These are phyloP conservation scores for Aspergillus nomiae DNA, from an alignment of 2,329 filamentous ascomycete species.

Conservation along the genomic window DNA sequence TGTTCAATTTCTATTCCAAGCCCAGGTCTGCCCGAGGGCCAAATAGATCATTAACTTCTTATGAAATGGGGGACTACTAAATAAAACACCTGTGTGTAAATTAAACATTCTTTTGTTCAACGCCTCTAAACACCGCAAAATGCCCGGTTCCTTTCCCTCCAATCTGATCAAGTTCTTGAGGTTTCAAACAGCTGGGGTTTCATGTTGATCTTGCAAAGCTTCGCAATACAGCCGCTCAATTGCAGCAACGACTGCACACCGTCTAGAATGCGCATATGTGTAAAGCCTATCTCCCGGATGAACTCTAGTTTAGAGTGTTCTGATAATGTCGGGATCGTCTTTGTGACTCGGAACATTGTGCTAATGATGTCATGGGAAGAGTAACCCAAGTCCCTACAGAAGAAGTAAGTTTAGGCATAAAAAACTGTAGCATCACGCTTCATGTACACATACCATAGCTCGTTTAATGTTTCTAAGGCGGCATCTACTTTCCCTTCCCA, in stretches of 20 bases:
- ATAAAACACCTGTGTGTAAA: neutral
- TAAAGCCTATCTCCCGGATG: conserved; percentile 97
- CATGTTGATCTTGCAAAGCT: conserved; percentile 96
- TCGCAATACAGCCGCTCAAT: conserved; percentile 86
- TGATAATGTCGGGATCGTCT: conserved; percentile 86
- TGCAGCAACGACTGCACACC: conserved; percentile 94
- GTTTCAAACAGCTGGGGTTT: conserved; percentile 76
- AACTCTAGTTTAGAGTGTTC: conserved; percentile 97
- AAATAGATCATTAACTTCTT: neutral
- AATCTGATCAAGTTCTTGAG: conserved; percentile 32
- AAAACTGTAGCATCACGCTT: conserved; percentile 5
- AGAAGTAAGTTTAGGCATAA: neutral
- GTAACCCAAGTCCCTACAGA: conserved; percentile 73
- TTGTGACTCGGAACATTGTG: conserved; percentile 98
- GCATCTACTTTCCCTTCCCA: conserved; percentile 88
- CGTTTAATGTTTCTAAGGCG: conserved; percentile 81
- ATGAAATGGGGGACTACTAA: neutral
- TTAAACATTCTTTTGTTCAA: neutral
- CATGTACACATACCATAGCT: conserved; percentile 69
- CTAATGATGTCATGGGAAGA: conserved; percentile 99
- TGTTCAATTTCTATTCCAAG: neutral
- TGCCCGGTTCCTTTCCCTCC: conserved; percentile 16
- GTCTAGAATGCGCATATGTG: conserved; percentile 98
- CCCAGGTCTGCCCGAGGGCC: neutral
- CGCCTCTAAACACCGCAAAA: conserved; percentile 29